Evolutionary conservation across 2,329 filamentous ascomycete species (phyloP).

Genomic region (Emmonsiellopsis sp.): DNA sequence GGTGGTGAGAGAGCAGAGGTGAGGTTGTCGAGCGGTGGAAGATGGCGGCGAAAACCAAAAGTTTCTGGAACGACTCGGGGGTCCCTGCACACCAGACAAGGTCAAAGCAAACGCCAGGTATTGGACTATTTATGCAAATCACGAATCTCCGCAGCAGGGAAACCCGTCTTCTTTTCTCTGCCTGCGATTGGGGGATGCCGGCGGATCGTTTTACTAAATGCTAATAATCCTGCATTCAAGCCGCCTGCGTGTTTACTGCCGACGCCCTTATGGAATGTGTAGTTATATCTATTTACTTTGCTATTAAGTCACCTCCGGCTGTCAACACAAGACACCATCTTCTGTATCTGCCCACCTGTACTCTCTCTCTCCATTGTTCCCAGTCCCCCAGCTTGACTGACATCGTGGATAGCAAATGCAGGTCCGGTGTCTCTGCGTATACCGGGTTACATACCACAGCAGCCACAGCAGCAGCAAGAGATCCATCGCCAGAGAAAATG

Average conservation of each 20-base stretch:
- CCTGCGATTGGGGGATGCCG: too few species aligned
- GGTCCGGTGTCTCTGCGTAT: background rate
- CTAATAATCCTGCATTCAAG: too few species aligned
- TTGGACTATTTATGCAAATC: background rate
- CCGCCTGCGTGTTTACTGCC: too few species aligned
- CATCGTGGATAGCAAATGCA: background rate
- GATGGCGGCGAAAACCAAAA: background rate
- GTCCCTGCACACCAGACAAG: background rate
- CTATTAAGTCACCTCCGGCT: too few species aligned
- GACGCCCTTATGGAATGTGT: too few species aligned
- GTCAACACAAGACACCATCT: too few species aligned
- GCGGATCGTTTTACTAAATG: too few species aligned
- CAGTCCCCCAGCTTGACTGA: too few species aligned
- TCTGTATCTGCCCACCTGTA: too few species aligned
- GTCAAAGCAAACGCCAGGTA: background rate
- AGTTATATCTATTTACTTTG: too few species aligned
- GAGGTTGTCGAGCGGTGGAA: background rate
- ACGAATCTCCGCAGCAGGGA: too few species aligned
- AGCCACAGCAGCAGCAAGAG: background rate
- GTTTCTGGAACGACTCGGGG: background rate
- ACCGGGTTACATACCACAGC: background rate
- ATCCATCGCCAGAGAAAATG: background rate
- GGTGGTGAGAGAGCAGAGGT: background rate
- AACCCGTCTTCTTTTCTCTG: background rate
- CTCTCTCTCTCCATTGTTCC: too few species aligned